A percentile compares a stretch with the other conserved stretches of the same genome.
These are phyloP conservation scores for Xylaria sp. DNA, from an alignment of 2,329 filamentous ascomycete species.

Conservation along the genomic window DNA sequence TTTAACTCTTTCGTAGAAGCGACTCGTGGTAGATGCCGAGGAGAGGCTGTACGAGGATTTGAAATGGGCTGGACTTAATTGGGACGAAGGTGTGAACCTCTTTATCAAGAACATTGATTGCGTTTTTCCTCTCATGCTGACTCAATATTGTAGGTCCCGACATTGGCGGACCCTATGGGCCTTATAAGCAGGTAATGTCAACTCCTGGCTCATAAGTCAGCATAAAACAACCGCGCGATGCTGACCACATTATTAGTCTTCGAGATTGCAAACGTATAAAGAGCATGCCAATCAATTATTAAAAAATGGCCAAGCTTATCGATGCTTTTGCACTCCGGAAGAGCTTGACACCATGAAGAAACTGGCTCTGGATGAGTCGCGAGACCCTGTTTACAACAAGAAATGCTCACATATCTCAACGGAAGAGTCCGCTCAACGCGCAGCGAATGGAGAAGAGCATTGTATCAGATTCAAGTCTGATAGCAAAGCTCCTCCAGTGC, in stretches of 20 bases:
- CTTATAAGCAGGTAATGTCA: slow-evolving; percentile 78
- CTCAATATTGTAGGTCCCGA: slow-evolving; percentile 69
- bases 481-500: slow-evolving; percentile 70
- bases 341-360: slow-evolving; percentile 74
- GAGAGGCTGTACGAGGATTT: slow-evolving; percentile 80
- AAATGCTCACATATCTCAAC: slow-evolving; percentile 75
- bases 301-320: slow-evolving; percentile 79
- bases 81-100: slow-evolving; percentile 80
- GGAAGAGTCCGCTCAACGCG: slow-evolving; percentile 76
- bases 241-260: slow-evolving; percentile 65
- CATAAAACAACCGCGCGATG: neutral
- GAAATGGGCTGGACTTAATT: slow-evolving; percentile 86
- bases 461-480: slow-evolving; percentile 80
- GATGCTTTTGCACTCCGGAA: slow-evolving; percentile 87
- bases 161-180: slow-evolving; percentile 81
- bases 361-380: slow-evolving; percentile 64
- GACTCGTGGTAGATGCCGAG: slow-evolving; percentile 84
- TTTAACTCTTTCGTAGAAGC: slow-evolving; percentile 65
- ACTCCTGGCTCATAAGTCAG: neutral
- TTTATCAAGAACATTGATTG: neutral
- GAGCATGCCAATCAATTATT: slow-evolving; percentile 76
- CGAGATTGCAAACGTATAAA: slow-evolving; percentile 78
- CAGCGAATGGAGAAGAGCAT: slow-evolving; percentile 74
- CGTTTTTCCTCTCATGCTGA: slow-evolving; percentile 31
- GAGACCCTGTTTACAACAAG: slow-evolving; percentile 63